These are phyloP conservation scores for Corymbia maculata DNA, from an alignment of 345 rosid genomes.

Conservation along the genomic window DNA sequence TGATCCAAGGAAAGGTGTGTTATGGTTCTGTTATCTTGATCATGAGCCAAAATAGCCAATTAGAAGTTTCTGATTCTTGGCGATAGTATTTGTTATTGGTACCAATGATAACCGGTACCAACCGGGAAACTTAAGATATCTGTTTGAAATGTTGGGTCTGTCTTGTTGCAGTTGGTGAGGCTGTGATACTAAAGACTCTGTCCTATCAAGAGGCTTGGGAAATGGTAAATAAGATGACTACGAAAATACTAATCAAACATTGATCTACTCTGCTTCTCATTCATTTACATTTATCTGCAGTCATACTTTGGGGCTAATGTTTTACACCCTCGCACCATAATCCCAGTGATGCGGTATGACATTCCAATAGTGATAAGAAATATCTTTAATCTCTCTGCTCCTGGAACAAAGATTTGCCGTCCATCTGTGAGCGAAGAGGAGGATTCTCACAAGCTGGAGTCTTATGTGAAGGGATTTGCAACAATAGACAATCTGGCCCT, in stretches of 20 bases:
- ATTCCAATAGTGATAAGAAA: constrained; percentile 95
- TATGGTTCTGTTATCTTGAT: neutral
- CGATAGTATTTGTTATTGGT: neutral
- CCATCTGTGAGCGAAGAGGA: constrained; percentile 34
- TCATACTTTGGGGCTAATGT: constrained; percentile 99
- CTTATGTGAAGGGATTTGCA: constrained; percentile 93
- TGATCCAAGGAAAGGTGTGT: constrained; percentile 92
- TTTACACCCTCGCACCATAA: constrained; percentile 96
- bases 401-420: constrained; percentile 84
- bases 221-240: constrained; percentile 49
- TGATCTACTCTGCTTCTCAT: neutral
- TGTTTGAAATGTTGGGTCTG: neutral
- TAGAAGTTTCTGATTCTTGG: neutral
- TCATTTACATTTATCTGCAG: constrained; percentile 41
- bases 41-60: neutral
- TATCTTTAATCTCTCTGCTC: constrained; percentile 77
- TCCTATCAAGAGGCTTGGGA: constrained; percentile 99
- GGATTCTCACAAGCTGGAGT: constrained; percentile 28
- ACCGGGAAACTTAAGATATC: neutral
- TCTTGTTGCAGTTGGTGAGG: constrained; percentile 75
- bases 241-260: neutral
- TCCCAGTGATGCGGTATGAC: constrained; percentile 88
- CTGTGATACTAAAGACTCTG: constrained; percentile 72
- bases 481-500: constrained; percentile 95
- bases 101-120: neutral